phyloP scores from a whole-genome alignment of 2,329 filamentous ascomycete species.

The Alternaria conjuncta region DNA sequence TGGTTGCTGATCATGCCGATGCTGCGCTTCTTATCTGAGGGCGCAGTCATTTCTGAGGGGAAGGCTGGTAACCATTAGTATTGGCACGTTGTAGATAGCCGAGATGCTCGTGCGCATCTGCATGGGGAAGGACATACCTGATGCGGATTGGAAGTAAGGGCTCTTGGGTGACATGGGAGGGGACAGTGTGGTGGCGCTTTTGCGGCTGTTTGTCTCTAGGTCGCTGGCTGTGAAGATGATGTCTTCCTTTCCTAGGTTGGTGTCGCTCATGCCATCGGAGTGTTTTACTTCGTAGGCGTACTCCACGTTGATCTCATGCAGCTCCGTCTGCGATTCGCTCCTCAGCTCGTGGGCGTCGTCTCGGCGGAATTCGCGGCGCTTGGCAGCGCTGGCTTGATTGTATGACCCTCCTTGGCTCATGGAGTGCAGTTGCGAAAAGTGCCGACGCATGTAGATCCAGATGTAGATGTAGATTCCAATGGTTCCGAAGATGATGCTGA shows the following conservation, averaged over 20 bases:
- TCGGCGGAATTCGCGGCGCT: background rate
- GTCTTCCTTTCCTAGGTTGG: background rate
- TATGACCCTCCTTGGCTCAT: background rate
- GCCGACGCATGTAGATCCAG: constrained; percentile 5
- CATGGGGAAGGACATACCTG: background rate
- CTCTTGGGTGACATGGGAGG: background rate
- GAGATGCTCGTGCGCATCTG: background rate
- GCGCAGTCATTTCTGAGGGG: background rate
- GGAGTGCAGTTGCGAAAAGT: background rate
- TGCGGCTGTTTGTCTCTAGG: background rate
- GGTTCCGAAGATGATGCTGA: constrained; percentile 5
- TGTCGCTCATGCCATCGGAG: constrained; percentile 10
- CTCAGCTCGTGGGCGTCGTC: background rate
- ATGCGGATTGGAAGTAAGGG: background rate
- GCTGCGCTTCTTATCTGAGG: background rate
- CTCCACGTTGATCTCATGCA: constrained; percentile 9
- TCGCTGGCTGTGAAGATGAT: background rate
- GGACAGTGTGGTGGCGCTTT: background rate
- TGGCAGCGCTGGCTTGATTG: background rate
- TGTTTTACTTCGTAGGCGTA: constrained; percentile 4
- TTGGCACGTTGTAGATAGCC: background rate
- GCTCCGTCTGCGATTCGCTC: constrained; percentile 6
- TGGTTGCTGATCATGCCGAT: background rate
- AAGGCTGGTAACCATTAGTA: background rate
- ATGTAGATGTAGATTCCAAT: constrained; percentile 10